Conservation (phyloP, 345 rosid genomes). For the Erysimum cheiranthoides region DNA sequence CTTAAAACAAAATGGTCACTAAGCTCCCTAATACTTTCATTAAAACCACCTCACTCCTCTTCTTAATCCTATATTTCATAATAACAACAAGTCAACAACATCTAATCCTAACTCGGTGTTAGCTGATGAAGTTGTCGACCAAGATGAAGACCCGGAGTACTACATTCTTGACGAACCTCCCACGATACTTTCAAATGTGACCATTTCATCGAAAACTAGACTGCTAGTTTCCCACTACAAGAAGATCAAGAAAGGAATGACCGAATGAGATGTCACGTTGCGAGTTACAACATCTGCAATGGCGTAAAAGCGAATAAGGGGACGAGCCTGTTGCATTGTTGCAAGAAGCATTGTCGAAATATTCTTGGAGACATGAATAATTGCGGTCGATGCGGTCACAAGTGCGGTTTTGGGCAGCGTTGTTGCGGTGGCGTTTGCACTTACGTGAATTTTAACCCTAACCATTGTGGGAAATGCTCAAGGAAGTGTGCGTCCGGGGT, state of each 20-base stretch:
- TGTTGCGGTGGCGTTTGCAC: conserved; percentile 69
- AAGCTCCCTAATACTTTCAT: conserved; percentile 22
- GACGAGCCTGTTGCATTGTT: conserved; percentile 62
- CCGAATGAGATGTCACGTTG: conserved; percentile 49
- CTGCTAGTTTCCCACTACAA: conserved; percentile 32
- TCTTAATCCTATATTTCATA: conserved; percentile 28
- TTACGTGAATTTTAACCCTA: conserved; percentile 36
- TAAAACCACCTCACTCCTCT: conserved; percentile 22
- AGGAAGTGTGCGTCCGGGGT: conserved; percentile 52
- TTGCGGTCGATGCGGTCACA: conserved; percentile 65
- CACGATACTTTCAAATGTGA: conserved; percentile 25
- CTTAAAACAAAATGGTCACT: conserved; percentile 31
- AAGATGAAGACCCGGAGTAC: conserved; percentile 37
- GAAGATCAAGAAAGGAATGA: conserved; percentile 62
- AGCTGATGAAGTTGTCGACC: conserved; percentile 32
- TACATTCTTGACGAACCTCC: conserved; percentile 45
- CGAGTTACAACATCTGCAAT: conserved; percentile 52
- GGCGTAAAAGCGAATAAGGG: conserved; percentile 68
- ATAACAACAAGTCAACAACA: conserved; percentile 25
- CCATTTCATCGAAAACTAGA: conserved; percentile 30
- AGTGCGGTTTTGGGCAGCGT: conserved; percentile 57
- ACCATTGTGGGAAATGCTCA: conserved; percentile 69
- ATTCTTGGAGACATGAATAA: conserved; percentile 63
- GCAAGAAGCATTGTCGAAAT: conserved; percentile 77
- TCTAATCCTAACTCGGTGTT: conserved; percentile 14